Evolutionary conservation across 768 basidiomycete genomes (phyloP).

Genomic region (Suillus clintonianus): DNA sequence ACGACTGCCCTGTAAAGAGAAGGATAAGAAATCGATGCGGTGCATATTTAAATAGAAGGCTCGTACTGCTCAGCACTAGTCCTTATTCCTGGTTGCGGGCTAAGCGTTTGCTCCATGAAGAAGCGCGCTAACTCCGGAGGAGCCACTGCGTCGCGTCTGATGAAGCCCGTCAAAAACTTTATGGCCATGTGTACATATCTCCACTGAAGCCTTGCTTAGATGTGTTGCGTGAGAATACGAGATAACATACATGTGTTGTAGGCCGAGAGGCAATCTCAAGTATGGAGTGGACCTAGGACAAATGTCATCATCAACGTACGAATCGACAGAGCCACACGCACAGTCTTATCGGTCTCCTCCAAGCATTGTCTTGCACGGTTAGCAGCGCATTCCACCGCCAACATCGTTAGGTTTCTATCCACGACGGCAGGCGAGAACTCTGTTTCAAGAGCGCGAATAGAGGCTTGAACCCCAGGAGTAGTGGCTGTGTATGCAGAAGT

Average conservation of each 20-base stretch:
- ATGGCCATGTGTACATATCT: constrained; percentile 75
- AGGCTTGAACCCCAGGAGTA: constrained; percentile 47
- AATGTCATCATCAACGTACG: constrained; percentile 4
- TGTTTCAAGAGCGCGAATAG: constrained; percentile 47
- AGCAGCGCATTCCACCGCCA: constrained; percentile 44
- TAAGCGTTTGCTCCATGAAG: constrained; percentile 65
- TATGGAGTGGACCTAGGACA: constrained; percentile 55
- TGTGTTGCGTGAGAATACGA: constrained; percentile 2
- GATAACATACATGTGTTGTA: constrained; percentile 67
- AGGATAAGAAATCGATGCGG: not conserved
- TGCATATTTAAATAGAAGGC: constrained; percentile 8
- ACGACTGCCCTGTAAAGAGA: constrained; percentile 54
- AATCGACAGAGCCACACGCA: constrained; percentile 26
- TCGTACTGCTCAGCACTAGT: constrained; percentile 61
- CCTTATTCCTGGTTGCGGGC: constrained; percentile 71
- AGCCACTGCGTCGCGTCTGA: constrained; percentile 62
- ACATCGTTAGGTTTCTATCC: constrained; percentile 43
- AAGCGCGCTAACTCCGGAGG: constrained; percentile 58
- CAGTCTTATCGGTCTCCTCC: constrained; percentile 50
- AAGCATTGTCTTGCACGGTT: constrained; percentile 48
- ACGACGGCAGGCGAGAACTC: constrained; percentile 51
- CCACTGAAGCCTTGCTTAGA: constrained; percentile 53
- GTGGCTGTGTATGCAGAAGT: constrained; percentile 61
- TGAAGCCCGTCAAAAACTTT: constrained; percentile 58
- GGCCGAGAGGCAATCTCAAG: constrained; percentile 60